These are phyloP conservation scores for Metschnikowia corniflorae DNA, from an alignment of 805 yeast species.

Conservation along the genomic window DNA sequence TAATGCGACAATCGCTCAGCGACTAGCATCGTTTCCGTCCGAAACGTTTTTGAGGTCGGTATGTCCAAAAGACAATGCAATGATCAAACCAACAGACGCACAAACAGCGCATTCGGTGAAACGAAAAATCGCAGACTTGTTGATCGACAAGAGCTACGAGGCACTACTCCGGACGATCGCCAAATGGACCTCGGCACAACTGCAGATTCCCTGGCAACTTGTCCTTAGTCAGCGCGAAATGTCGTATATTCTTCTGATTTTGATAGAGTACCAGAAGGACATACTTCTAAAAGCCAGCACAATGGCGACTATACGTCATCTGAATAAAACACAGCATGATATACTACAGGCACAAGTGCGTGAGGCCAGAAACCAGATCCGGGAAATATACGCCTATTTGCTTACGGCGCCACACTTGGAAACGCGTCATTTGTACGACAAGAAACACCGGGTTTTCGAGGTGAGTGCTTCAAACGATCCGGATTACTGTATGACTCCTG, in stretches of 20 bases:
- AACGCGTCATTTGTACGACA: slow-evolving; percentile 9
- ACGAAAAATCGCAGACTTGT: slow-evolving; percentile 10
- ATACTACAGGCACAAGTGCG: slow-evolving; percentile 10
- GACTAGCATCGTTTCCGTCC: no score
- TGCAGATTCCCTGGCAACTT: slow-evolving; percentile 9
- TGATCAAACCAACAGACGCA: no score
- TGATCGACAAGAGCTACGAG: slow-evolving; percentile 7
- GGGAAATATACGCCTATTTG: slow-evolving; percentile 15
- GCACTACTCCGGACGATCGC: slow-evolving; percentile 8
- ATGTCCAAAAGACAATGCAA: no score
- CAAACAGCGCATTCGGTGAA: no score
- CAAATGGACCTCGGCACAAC: slow-evolving; percentile 12
- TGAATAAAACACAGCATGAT: not conserved
- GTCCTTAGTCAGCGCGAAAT: slow-evolving; percentile 13
- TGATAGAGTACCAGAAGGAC: slow-evolving; percentile 14
- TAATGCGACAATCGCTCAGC: no score
- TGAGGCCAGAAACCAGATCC: slow-evolving; percentile 12
- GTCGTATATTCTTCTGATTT: slow-evolving; percentile 10
- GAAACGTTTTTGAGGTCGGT: no score
- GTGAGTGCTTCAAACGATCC: not conserved
- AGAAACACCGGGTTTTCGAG: not conserved
- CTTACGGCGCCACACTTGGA: slow-evolving; percentile 5
- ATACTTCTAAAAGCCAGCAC: slow-evolving; percentile 11
- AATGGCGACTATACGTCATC: slow-evolving; percentile 1
- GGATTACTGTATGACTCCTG: slow-evolving; percentile 3